Evolutionary conservation across 2,329 filamentous ascomycete species (phyloP).

Genomic region (Neopestalotiopsis rosae): DNA sequence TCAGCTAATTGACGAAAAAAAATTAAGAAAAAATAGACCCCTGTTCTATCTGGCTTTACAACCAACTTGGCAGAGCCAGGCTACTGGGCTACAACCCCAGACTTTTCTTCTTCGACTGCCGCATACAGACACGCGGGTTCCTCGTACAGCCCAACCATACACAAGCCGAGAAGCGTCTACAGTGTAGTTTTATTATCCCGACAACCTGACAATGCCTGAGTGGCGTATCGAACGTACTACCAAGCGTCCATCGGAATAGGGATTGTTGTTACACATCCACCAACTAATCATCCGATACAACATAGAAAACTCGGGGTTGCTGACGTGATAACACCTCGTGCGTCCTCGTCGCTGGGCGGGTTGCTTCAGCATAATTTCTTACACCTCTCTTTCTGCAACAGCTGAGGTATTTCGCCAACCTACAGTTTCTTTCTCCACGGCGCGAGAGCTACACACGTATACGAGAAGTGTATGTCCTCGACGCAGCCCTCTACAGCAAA

Average conservation of each 20-base stretch:
- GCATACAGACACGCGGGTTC: neutral
- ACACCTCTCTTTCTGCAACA: too few species aligned
- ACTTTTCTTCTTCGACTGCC: neutral
- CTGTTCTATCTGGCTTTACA: neutral
- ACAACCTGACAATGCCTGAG: neutral
- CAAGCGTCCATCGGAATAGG: neutral
- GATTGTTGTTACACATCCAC: neutral
- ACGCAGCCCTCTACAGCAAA: too few species aligned
- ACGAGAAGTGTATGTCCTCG: too few species aligned
- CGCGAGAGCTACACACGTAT: too few species aligned
- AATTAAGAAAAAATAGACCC: neutral
- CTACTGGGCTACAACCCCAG: neutral
- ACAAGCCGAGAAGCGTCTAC: neutral
- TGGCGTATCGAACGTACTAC: neutral
- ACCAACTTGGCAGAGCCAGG: neutral
- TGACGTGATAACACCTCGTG: neutral
- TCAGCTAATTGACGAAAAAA: neutral
- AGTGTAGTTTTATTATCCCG: neutral
- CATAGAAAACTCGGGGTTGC: neutral
- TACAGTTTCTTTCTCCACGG: too few species aligned
- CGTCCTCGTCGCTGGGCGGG: neutral
- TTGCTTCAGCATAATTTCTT: too few species aligned
- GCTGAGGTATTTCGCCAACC: too few species aligned
- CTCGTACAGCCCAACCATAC: constrained; percentile 1
- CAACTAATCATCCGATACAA: too few species aligned